Evolutionary conservation across 768 basidiomycete genomes (phyloP), one percentile per base, ranked within the genome.

Genomic region (Psilocybe sp.): DNA sequence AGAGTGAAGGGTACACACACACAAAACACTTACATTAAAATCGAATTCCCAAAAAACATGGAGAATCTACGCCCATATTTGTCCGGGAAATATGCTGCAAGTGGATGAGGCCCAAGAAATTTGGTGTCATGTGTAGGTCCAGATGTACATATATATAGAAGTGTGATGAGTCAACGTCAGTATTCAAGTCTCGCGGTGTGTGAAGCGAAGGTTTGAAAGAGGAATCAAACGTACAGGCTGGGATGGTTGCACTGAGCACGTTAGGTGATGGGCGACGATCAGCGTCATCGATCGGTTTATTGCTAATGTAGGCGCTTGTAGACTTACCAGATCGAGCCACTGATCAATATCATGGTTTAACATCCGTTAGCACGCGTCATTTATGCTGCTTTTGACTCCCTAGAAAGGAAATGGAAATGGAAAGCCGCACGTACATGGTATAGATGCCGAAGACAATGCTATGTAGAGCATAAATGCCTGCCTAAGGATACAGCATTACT

Each of bases 361-460:
- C 3, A 28, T 28, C 23, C 23, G 23, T 28, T 28, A 7, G n/a
- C n/a, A 28, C 23, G 23, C 23, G 23, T 28, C 7, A 28, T 4
- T 28, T 28, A 28, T 28, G 23, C 32, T 43, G 15, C 32, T 38
- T 18, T 36, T 47, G 13, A 45, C 42, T 20, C 44, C 18, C 28
- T 19, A 47, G 44, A 33, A 37, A 12, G 36, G 37, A 19, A 39
- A 43, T 45, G 15, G 40, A 39, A 16, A 52, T 20, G 44, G 37
- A 53, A 40, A 20, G 20, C 23, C 23, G 23, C n/a, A 47, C 69
- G 32, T 53, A 72, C 72, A 79, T 66, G 4, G 77, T 77, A 58
- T 71, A 79, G 46, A 81, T 79, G 13, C 79, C 79, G 54, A 79
- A 81, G 20, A 80, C 75, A 38, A 80, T 77, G 31, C 76, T 72